A percentile compares a stretch with the other conserved stretches of the same genome.
Evolutionary conservation across 2,329 filamentous ascomycete species (phyloP).

Genomic region (Fusarium nanum): DNA sequence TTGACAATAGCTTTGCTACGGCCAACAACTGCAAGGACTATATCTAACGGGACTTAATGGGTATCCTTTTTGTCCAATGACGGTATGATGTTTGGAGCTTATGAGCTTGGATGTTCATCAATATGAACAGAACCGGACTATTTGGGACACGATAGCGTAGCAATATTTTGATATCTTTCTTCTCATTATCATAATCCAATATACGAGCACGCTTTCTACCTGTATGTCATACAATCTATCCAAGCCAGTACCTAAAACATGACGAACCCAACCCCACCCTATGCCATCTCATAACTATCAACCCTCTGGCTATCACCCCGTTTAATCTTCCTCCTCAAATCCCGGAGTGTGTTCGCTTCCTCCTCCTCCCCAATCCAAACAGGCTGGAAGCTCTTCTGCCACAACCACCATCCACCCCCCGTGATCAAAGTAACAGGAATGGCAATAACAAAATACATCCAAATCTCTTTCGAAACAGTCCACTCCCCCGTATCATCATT

Average conservation of each 20-base stretch:
- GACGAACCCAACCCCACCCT: too few relatives aligned
- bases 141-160: not conserved
- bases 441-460: constrained; percentile 52
- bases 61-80: accelerated
- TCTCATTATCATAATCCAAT: not conserved
- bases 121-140: not conserved
- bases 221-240: not conserved
- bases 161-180: not conserved
- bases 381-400: constrained; percentile 11
- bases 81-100: not conserved
- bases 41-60: not conserved
- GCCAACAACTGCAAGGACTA: not conserved
- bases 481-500: constrained; percentile 42
- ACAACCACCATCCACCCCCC: constrained; percentile 33
- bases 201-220: not conserved
- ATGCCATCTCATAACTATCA: not conserved
- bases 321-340: not conserved
- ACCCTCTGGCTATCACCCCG: not conserved
- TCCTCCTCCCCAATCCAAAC: constrained; percentile 23
- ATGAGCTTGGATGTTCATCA: accelerated
- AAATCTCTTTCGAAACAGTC: constrained; percentile 50
- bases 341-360: not conserved
- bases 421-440: constrained; percentile 47
- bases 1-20: not conserved
- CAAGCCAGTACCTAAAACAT: not conserved